phyloP scores from a whole-genome alignment of 805 yeast species.

The Clavispora vitiphila region DNA sequence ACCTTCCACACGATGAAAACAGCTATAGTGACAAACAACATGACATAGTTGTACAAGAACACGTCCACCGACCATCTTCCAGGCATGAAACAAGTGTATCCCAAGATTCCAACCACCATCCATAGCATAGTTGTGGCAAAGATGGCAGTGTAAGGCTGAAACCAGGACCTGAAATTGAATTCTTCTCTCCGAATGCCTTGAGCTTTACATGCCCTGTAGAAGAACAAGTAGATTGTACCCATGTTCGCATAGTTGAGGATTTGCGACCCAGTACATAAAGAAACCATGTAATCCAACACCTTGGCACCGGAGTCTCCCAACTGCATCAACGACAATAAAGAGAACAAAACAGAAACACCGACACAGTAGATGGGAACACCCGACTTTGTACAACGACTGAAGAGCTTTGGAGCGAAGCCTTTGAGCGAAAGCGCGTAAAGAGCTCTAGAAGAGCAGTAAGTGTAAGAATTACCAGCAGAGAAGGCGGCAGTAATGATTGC shows the following conservation, averaged over 20 bases:
- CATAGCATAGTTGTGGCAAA: constrained; percentile 27
- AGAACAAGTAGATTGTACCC: constrained; percentile 17
- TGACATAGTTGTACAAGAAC: constrained; percentile 67
- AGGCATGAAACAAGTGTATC: constrained; percentile 65
- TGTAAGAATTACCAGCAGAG: constrained; percentile 19
- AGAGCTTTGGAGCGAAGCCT: constrained; percentile 15
- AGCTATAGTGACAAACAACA: constrained; percentile 48
- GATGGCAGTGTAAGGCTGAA: constrained; percentile 35
- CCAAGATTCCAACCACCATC: constrained; percentile 52
- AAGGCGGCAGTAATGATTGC: constrained; percentile 15
- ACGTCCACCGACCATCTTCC: constrained; percentile 58
- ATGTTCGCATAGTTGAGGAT: constrained; percentile 17
- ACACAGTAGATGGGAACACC: constrained; percentile 19
- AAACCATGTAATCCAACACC: constrained; percentile 17
- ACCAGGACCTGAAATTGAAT: constrained; percentile 41
- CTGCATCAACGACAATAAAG: constrained; percentile 17
- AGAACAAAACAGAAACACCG: constrained; percentile 14
- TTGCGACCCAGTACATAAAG: constrained; percentile 19
- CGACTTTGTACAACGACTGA: constrained; percentile 11
- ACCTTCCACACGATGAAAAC: constrained; percentile 34
- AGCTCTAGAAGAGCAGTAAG: constrained; percentile 17
- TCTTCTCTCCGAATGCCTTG: constrained; percentile 27
- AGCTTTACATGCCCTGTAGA: constrained; percentile 19
- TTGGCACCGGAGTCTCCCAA: constrained; percentile 12
- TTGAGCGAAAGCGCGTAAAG: constrained; percentile 16